Conservation (phyloP, 1,139 yeast species). For the Protomyces arabidopsidicola region DNA sequence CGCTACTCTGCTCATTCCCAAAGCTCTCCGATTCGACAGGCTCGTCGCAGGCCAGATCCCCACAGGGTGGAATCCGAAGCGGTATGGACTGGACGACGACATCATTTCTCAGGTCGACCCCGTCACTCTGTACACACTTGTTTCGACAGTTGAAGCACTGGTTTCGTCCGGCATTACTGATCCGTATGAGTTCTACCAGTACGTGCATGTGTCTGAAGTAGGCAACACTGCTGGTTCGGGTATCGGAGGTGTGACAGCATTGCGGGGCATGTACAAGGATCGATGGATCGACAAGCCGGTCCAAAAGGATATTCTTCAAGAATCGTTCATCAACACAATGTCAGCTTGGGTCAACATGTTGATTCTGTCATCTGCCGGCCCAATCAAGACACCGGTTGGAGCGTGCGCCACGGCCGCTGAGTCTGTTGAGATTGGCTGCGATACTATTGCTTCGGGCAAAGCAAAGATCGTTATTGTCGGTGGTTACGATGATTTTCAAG, state of each 20-base stretch:
- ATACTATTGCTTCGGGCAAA: slow-evolving; percentile 84
- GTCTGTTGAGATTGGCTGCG: slow-evolving; percentile 93
- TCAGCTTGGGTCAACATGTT: slow-evolving; percentile 99
- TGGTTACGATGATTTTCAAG: slow-evolving; percentile 99
- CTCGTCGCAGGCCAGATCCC: slow-evolving; percentile 99
- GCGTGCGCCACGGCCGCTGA: slow-evolving; percentile 99
- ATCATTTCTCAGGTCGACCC: slow-evolving; percentile 93
- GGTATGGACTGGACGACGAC: slow-evolving; percentile 92
- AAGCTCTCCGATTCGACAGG: slow-evolving; percentile 92
- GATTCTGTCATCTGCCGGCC: slow-evolving; percentile 95
- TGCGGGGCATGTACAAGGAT: slow-evolving; percentile 96
- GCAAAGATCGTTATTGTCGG: slow-evolving; percentile 96
- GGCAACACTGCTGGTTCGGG: slow-evolving; percentile 99
- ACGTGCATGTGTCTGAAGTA: slow-evolving; percentile 94
- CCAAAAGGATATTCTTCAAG: slow-evolving; percentile 94
- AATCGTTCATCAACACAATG: slow-evolving; percentile 97
- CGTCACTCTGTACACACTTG: slow-evolving; percentile 84
- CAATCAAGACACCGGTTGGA: slow-evolving; percentile 98
- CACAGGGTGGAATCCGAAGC: slow-evolving; percentile 94
- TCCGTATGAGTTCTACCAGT: slow-evolving; percentile 96
- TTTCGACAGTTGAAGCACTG: slow-evolving; percentile 90
- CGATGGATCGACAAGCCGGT: slow-evolving; percentile 88
- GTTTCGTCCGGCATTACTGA: slow-evolving; percentile 92
- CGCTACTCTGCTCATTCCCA: slow-evolving; percentile 84
- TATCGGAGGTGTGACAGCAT: slow-evolving; percentile 98